Evolutionary conservation across 306 rosid genomes (phyloP), one percentile per base, ranked within the genome.

Genomic region (Potentilla sterilis): DNA sequence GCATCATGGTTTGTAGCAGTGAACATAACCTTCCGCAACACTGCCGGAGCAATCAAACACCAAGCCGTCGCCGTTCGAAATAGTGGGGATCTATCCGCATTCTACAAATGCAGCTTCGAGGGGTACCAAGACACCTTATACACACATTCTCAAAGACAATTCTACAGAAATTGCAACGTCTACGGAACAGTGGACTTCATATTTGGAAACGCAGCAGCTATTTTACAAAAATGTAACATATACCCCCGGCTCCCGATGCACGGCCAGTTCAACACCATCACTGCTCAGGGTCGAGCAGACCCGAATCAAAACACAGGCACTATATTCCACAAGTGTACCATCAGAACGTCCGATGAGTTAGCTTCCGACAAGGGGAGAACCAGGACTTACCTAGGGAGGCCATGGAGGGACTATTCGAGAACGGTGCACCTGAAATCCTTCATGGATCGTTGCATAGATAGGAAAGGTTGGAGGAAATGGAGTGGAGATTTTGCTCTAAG

Each of bases 121-220:
- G 96, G 84, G 0, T 91, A 87, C 72, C 96, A 91, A 76, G 91
- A 88, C 75, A 91, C 96, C 0, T 73, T 91, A 21, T 88, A 88
- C 22, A 61, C 93, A 2, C 93, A 88, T 78, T 85, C 93, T n/a
- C 66, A 75, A 3, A 79, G 96, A 12, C 93, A 91, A 46, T 85
- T 88, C 79, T 91, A 88, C 78, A 72, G 88, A 16, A 90, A 91
- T 58, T 91, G 93, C 47, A 89, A 88, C 65, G 80, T 88, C 40
- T 87, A 83, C 49, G 96, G 96, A 9, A 91, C 96, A 0, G 90
- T 91, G 15, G 93, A 91, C 66, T 92, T 92, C 84, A 90, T 92
- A 47, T 92, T 90, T n/a, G 96, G 97, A 6, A 90, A 92, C 51
- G 96, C 97, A 2, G 90, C 92, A 44, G 92, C 77, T 24, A 89